Conservation (phyloP, 2,329 filamentous ascomycete genomes). For the Diaporthe citrichinensis region DNA sequence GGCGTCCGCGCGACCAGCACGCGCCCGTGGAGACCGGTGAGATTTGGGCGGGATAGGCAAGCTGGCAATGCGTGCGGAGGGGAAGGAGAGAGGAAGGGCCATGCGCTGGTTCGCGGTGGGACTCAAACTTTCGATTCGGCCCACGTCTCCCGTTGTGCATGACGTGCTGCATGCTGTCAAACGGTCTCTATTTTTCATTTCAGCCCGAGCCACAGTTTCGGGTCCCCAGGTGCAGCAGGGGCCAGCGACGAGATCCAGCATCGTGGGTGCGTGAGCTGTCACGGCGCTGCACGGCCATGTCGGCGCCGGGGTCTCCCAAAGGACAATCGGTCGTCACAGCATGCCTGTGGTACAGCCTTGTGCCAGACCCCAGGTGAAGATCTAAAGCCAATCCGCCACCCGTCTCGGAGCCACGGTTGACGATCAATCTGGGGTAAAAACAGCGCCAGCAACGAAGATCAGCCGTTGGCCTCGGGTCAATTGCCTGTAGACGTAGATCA, state of each 20-base stretch:
- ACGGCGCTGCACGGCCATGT: conserved; percentile 12
- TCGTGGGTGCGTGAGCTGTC: not conserved
- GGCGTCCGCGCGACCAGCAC: not conserved
- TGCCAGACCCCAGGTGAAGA: conserved; percentile 1
- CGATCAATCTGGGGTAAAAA: conserved; percentile 30
- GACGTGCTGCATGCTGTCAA: conserved; percentile 26
- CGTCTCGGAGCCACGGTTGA: conserved; percentile 5
- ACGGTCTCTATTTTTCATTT: not conserved
- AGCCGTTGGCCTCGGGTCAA: not conserved
- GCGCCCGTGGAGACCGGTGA: conserved; percentile 4
- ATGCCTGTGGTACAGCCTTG: not conserved
- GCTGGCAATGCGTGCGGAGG: not conserved
- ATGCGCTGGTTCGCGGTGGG: conserved; percentile 19
- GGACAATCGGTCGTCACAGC: conserved; percentile 4
- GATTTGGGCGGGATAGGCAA: not conserved
- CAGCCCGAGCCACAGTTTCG: not conserved
- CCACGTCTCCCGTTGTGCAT: conserved; percentile 20
- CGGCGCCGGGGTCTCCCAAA: conserved; percentile 16
- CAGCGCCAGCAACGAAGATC: conserved; percentile 12
- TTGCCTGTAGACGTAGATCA: conserved; percentile 13
- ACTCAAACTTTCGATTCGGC: not conserved
- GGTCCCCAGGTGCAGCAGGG: conserved; percentile 12
- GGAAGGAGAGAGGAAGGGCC: not conserved
- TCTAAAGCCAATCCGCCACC: not conserved
- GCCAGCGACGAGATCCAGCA: conserved; percentile 10